These are phyloP conservation scores for Berkeleyomyces basicola DNA, from an alignment of 2,329 filamentous ascomycete genomes.

Conservation along the genomic window DNA sequence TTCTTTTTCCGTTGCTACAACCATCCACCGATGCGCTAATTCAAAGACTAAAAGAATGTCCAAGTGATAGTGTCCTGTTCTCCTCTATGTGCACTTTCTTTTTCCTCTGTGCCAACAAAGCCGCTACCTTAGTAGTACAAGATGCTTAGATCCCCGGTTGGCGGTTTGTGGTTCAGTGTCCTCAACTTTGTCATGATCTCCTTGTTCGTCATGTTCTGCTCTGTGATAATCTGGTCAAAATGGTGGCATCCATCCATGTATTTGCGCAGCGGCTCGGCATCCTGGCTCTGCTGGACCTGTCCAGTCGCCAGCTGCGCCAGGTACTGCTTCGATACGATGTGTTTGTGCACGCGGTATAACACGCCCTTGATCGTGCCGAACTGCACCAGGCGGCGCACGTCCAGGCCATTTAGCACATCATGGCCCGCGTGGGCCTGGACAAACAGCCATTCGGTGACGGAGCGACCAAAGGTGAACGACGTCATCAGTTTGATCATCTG, in stretches of 20 bases:
- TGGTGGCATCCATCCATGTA: slow-evolving; percentile 61
- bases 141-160: slow-evolving; percentile 36
- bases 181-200: slow-evolving; percentile 55
- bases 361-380: slow-evolving; percentile 94
- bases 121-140: slow-evolving; percentile 29
- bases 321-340: slow-evolving; percentile 55
- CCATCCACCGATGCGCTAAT: not conserved
- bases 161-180: slow-evolving; percentile 28
- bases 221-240: slow-evolving; percentile 71
- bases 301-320: slow-evolving; percentile 39
- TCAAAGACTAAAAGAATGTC: not conserved
- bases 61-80: slow-evolving; percentile 2
- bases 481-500: slow-evolving; percentile 71
- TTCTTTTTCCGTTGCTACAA: not conserved
- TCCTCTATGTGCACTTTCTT: not conserved
- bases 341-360: slow-evolving; percentile 83
- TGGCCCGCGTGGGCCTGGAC: slow-evolving; percentile 50
- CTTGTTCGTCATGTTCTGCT: slow-evolving; percentile 51
- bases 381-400: slow-evolving; percentile 80
- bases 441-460: slow-evolving; percentile 75
- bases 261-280: slow-evolving; percentile 38
- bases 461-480: slow-evolving; percentile 64
- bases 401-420: slow-evolving; percentile 56
- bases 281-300: slow-evolving; percentile 26
- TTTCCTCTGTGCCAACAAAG: not conserved